Base-by-base conservation (phyloP, 208 protist species). In the Trypanosoma congolense region DNA sequence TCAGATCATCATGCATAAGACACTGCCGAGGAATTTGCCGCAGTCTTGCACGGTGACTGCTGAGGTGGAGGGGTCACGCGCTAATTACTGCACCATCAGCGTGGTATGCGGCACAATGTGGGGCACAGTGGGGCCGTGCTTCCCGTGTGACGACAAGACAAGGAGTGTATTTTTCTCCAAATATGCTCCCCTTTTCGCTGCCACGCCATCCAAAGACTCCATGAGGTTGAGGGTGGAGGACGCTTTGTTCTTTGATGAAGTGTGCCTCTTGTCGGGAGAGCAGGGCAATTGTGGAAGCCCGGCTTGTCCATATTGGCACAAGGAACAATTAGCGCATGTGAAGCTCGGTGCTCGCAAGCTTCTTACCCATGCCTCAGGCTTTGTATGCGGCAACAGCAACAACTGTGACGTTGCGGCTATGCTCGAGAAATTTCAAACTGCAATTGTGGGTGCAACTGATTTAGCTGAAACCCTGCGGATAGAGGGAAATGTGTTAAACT, bases 261-360 rank as follows among this genome's bases (percentile, higher is more conserved):
- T 75, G n/a, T 92, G 85, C 40, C 45, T 87, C 18, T 59, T 90
- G 66, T 80, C 72, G 51, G 42, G 47, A n/a, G 53, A 49, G 1
- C 31, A 36, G 4, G 45, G 43, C 19, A 55, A 45, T 19, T 90
- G 82, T 54, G 48, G 42, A 18, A 84, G 71, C 49, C 42, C 62
- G 0, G 63, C 51, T 8, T 90, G 83, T 38, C 60, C 65, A 16
- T 90, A 85, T 52, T 85, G 72, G 78, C 83, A 90, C 61, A n/a
- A 48, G 12, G 66, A 90, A 44, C 78, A 83, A 50, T 46, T 81
- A 4, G 29, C 58, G 4, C 83, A 87, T 61, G 43, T 84, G 24
- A 73, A 74, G 40, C 53, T 45, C 31, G 31, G 45, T 8, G 21
- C 19, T 8, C 35, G 29, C 4, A 30, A 58, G 24, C 45, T 68